A percentile compares a stretch with the other conserved stretches of the same genome.
These are phyloP conservation scores for Epithemia pelagica DNA, from an alignment of 108 stramenopile species.

Conservation along the genomic window DNA sequence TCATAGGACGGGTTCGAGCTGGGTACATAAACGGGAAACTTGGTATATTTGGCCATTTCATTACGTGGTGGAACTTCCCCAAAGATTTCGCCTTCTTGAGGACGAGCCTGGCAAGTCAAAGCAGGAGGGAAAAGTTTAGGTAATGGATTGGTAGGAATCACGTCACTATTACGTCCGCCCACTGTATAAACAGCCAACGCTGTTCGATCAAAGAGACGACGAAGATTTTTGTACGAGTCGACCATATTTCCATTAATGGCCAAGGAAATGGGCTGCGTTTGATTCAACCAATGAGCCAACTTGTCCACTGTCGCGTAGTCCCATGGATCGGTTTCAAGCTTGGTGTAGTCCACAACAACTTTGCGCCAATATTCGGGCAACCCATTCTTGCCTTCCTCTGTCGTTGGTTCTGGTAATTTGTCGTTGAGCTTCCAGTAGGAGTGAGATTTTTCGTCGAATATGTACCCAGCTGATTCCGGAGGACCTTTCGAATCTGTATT, in stretches of 20 bases:
- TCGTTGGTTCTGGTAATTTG: constrained; percentile 9
- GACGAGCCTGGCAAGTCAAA: constrained; percentile 81
- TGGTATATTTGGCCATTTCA: constrained; percentile 51
- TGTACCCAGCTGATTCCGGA: constrained; percentile 27
- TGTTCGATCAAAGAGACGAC: constrained; percentile 60
- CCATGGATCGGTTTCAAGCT: constrained; percentile 11
- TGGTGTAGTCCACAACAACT: constrained; percentile 69
- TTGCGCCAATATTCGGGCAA: constrained; percentile 71
- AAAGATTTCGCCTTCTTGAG: constrained; percentile 84
- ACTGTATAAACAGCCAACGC: constrained; percentile 75
- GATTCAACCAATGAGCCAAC: constrained; percentile 44
- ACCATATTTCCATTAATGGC: constrained; percentile 63
- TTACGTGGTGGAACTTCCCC: constrained; percentile 83
- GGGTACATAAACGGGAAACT: constrained; percentile 78
- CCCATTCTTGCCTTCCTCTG: constrained; percentile 4
- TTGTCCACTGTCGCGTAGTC: constrained; percentile 19
- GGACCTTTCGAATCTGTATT: constrained; percentile 39
- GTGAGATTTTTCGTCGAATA: constrained; percentile 39
- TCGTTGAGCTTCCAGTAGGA: constrained; percentile 42
- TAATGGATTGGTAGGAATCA: not conserved
- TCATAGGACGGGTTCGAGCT: constrained; percentile 76
- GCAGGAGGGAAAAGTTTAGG: constrained; percentile 43
- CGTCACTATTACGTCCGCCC: constrained; percentile 39
- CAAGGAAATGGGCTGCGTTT: constrained; percentile 51
- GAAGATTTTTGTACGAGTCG: constrained; percentile 42